Evolutionary conservation across 208 protist genomes (phyloP).

Genomic region (Vickermania ingenoplastis): DNA sequence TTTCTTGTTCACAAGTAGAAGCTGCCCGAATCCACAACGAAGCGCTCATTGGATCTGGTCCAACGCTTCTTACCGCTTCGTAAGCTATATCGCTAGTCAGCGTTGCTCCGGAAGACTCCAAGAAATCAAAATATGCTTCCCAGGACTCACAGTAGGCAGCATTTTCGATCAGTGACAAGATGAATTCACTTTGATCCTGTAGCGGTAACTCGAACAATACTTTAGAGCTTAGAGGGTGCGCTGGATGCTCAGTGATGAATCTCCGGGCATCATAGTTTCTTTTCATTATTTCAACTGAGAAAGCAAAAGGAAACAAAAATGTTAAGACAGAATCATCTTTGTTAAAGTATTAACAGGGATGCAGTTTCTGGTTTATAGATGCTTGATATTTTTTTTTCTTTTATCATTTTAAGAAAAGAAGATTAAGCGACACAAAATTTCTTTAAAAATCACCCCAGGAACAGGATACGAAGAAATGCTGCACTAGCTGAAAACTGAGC

Average conservation of each 20-base stretch:
- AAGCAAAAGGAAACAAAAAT: no score
- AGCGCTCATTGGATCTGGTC: slow-evolving; percentile 62
- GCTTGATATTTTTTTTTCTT: no score
- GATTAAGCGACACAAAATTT: no score
- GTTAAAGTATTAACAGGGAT: no score
- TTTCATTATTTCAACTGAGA: no score
- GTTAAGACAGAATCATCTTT: no score
- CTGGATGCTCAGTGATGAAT: slow-evolving; percentile 33
- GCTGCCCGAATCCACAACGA: slow-evolving; percentile 57
- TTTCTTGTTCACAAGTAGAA: slow-evolving; percentile 14
- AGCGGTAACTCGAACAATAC: slow-evolving; percentile 33
- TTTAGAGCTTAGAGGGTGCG: slow-evolving; percentile 36
- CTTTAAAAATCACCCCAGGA: no score
- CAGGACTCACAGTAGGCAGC: slow-evolving; percentile 74
- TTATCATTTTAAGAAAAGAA: no score
- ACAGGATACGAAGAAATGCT: no score
- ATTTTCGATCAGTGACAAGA: slow-evolving; percentile 48
- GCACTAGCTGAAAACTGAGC: no score
- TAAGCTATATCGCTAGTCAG: slow-evolving; percentile 49
- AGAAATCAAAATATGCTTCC: slow-evolving; percentile 66
- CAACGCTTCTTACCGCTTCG: slow-evolving; percentile 56
- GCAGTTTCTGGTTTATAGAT: no score
- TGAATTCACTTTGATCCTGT: slow-evolving; percentile 32
- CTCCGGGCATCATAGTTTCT: slow-evolving; percentile 10
- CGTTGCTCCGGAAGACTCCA: slow-evolving; percentile 24